Evolutionary conservation across 768 basidiomycete species (phyloP).

Genomic region (Inosperma sp.): DNA sequence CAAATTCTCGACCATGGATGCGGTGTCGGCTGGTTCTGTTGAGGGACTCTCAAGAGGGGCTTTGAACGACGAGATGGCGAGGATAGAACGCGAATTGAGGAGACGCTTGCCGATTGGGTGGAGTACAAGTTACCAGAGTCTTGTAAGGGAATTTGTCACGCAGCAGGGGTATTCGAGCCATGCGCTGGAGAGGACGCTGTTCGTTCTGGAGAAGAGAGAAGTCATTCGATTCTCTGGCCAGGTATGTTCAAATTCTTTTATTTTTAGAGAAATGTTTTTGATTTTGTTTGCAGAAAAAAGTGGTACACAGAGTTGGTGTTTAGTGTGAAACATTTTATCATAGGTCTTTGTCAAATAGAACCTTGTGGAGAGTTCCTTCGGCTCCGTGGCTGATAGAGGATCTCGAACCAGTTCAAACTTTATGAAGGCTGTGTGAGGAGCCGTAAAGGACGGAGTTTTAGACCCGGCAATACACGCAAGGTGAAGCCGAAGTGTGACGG

Average conservation of each 20-base stretch:
- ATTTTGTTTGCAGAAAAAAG: constrained; percentile 36
- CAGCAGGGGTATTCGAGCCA: constrained; percentile 89
- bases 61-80: constrained; percentile 87
- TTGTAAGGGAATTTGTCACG: constrained; percentile 89
- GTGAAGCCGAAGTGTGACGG: constrained; percentile 4
- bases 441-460: neutral
- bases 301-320: constrained; percentile 33
- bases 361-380: neutral
- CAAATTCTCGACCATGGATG: constrained; percentile 99
- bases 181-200: constrained; percentile 87
- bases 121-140: constrained; percentile 93
- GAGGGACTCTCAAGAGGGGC: constrained; percentile 91
- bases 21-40: constrained; percentile 88
- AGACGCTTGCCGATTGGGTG: constrained; percentile 88
- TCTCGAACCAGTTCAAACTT: too few species aligned
- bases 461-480: too few species aligned
- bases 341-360: neutral
- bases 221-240: constrained; percentile 86
- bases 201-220: constrained; percentile 91
- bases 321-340: neutral
- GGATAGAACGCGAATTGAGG: constrained; percentile 83
- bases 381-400: too few species aligned
- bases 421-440: too few species aligned
- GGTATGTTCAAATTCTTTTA: constrained; percentile 27
- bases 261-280: neutral